Conservation (phyloP, 805 yeast genomes). For the Candida odintsovae region DNA sequence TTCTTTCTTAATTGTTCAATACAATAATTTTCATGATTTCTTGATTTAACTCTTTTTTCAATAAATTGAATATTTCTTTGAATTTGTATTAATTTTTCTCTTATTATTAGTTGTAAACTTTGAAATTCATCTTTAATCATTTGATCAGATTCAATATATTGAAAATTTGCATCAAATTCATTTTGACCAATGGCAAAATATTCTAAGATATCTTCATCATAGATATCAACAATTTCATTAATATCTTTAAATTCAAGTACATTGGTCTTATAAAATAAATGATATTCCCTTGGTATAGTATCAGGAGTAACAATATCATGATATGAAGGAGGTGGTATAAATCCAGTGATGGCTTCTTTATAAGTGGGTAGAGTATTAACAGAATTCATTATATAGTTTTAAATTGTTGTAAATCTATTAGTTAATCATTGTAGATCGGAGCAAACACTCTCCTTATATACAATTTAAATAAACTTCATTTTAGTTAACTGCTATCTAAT, state of each 20-base stretch:
- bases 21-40: slow-evolving; percentile 12
- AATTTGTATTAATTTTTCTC: slow-evolving; percentile 19
- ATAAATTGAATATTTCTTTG: slow-evolving; percentile 16
- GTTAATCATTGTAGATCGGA: not conserved
- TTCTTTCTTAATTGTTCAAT: slow-evolving; percentile 15
- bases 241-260: slow-evolving; percentile 4
- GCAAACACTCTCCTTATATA: too few relatives aligned
- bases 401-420: too few relatives aligned
- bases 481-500: not conserved
- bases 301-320: slow-evolving; percentile 10
- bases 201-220: slow-evolving; percentile 8
- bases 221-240: slow-evolving; percentile 5
- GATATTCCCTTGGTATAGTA: slow-evolving; percentile 7
- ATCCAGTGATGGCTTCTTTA: slow-evolving; percentile 10
- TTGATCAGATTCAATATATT: slow-evolving; percentile 1
- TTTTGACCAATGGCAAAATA: slow-evolving; percentile 7
- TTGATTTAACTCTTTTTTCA: slow-evolving; percentile 14
- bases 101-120: slow-evolving; percentile 8
- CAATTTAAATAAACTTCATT: not conserved
- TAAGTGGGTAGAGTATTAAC: slow-evolving; percentile 14
- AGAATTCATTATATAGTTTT: not conserved
- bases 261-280: slow-evolving; percentile 10
- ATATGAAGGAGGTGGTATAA: slow-evolving; percentile 20
- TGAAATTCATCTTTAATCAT: slow-evolving; percentile 11
- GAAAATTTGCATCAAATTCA: slow-evolving; percentile 1